These are phyloP conservation scores for Elaphomyces granulatus DNA, from an alignment of 495 filamentous ascomycete genomes.

Conservation along the genomic window DNA sequence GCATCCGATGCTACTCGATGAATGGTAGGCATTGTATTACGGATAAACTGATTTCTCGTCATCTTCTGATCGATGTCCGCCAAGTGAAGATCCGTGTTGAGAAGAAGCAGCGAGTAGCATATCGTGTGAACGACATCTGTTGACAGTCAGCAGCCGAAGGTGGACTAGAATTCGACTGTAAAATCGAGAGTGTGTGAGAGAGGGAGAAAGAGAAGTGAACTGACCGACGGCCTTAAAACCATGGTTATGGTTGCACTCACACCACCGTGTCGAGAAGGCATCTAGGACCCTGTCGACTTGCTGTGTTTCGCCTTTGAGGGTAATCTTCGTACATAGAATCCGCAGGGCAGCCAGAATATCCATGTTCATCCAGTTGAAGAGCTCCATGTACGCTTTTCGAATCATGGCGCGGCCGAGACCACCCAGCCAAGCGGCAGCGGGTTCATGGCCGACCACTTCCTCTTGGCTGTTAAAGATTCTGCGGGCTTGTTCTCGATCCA, in stretches of 20 bases:
- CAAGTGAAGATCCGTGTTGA: conserved; percentile 93
- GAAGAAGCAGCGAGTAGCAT: conserved; percentile 83
- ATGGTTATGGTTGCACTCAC: conserved; percentile 83
- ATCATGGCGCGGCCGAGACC: conserved; percentile 49
- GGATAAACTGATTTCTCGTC: conserved; percentile 85
- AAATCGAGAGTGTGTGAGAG: background rate
- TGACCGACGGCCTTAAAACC: conserved; percentile 82
- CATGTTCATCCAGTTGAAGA: conserved; percentile 73
- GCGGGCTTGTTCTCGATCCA: conserved; percentile 56
- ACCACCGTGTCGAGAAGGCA: conserved; percentile 80
- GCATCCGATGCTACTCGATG: conserved; percentile 58
- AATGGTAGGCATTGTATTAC: conserved; percentile 90
- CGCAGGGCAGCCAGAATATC: conserved; percentile 73
- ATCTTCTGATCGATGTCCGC: conserved; percentile 94
- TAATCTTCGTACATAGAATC: conserved; percentile 64
- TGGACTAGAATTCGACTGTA: too few relatives aligned
- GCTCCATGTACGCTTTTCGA: conserved; percentile 75
- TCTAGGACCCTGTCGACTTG: conserved; percentile 91
- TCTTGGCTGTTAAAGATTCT: conserved; percentile 81
- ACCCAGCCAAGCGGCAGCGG: conserved; percentile 82
- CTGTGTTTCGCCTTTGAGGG: conserved; percentile 86
- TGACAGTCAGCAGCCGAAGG: conserved; percentile 9
- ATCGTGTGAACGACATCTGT: conserved; percentile 93
- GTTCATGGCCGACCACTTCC: conserved; percentile 56
- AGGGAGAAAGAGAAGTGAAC: conserved; percentile 9